These are phyloP conservation scores for Calonectria fujianensis DNA, from an alignment of 2,329 filamentous ascomycete genomes.

Conservation along the genomic window DNA sequence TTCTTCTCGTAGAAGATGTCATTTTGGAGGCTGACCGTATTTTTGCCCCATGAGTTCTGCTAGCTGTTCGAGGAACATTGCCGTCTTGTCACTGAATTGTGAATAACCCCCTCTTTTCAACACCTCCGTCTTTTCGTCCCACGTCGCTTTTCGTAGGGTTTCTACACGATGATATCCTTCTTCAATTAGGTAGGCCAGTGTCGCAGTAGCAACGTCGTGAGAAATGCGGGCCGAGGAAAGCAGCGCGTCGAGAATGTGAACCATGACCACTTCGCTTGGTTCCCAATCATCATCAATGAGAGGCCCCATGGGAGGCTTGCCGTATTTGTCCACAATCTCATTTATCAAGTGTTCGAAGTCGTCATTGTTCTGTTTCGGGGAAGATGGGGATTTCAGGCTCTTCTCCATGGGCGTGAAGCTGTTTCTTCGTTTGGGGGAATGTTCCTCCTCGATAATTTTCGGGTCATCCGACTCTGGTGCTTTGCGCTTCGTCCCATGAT, in stretches of 20 bases:
- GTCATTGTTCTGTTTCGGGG: neutral
- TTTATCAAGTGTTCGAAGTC: slow-evolving; percentile 1
- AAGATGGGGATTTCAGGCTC: neutral
- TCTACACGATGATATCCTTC: neutral
- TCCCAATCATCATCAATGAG: slow-evolving; percentile 9
- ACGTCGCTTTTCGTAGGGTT: neutral
- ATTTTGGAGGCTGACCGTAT: neutral
- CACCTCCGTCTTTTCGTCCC: neutral
- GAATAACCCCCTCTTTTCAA: neutral
- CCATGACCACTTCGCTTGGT: slow-evolving; percentile 1
- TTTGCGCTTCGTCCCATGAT: slow-evolving; percentile 7
- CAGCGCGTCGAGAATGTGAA: slow-evolving; percentile 5
- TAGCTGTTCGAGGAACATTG: neutral
- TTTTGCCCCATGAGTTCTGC: slow-evolving; percentile 4
- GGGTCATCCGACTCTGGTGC: neutral
- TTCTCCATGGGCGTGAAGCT: neutral
- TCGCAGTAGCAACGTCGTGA: neutral
- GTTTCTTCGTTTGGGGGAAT: neutral
- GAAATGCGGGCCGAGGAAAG: neutral
- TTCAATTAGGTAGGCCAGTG: neutral
- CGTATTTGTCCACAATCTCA: slow-evolving; percentile 7
- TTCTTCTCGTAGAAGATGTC: neutral
- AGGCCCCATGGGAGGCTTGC: slow-evolving; percentile 10
- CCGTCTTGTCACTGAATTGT: neutral
- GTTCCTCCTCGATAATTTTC: neutral